Conservation (phyloP, 2,329 filamentous ascomycete genomes). For the Cladosporium austrohemisphaericum region DNA sequence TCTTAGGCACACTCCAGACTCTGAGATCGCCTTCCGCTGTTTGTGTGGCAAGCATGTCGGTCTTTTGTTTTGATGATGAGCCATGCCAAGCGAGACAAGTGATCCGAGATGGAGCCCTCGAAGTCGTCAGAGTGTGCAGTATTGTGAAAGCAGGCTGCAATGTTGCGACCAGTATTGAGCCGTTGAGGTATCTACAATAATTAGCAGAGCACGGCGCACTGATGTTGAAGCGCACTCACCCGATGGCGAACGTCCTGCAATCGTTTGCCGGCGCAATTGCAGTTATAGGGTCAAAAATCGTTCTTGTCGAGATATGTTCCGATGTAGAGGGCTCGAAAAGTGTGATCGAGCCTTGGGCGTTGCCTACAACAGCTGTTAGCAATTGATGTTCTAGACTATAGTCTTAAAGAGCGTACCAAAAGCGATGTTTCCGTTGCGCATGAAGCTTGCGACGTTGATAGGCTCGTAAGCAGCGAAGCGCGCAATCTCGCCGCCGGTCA, state of each 20-base stretch:
- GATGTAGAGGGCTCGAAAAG: slow-evolving; percentile 90
- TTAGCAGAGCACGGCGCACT: slow-evolving; percentile 8
- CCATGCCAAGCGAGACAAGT: slow-evolving; percentile 90
- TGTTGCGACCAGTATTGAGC: slow-evolving; percentile 83
- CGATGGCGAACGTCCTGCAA: slow-evolving; percentile 92
- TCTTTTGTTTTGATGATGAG: slow-evolving; percentile 91
- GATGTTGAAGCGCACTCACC: slow-evolving; percentile 53
- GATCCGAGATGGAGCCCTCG: slow-evolving; percentile 79
- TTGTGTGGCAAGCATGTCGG: slow-evolving; percentile 94
- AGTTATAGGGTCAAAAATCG: slow-evolving; percentile 94
- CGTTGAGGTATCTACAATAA: slow-evolving; percentile 76
- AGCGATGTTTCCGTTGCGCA: slow-evolving; percentile 93
- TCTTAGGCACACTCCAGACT: slow-evolving; percentile 95
- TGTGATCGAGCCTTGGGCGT: slow-evolving; percentile 87
- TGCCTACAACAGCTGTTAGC: slow-evolving; percentile 56
- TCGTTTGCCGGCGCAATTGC: slow-evolving; percentile 84
- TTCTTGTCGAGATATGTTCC: slow-evolving; percentile 86
- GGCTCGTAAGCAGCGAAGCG: slow-evolving; percentile 91
- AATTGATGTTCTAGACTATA: neutral
- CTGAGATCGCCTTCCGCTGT: slow-evolving; percentile 86
- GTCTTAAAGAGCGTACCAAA: slow-evolving; percentile 66
- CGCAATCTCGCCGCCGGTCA: slow-evolving; percentile 84
- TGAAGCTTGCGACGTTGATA: slow-evolving; percentile 83
- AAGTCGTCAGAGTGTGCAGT: slow-evolving; percentile 83
- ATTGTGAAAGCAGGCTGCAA: slow-evolving; percentile 92